Conservation (phyloP, 768 basidiomycete genomes). For the Phanerochaete sordida region DNA sequence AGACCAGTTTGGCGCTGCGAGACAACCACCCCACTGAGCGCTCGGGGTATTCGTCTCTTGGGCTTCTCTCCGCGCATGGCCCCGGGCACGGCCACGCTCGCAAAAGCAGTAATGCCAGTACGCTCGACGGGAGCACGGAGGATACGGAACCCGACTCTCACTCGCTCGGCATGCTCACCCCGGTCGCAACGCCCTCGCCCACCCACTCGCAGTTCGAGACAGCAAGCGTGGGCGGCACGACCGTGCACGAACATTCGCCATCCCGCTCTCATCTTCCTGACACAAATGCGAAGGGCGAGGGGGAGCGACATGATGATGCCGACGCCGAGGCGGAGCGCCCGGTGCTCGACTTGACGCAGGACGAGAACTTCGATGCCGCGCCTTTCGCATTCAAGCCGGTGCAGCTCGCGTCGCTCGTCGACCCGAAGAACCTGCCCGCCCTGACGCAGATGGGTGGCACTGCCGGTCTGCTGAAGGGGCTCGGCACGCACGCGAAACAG, state of each 20-base stretch:
- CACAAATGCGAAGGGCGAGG: conserved; percentile 13
- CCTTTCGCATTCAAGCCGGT: conserved; percentile 76
- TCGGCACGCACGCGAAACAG: conserved; percentile 60
- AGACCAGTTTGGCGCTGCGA: conserved; percentile 52
- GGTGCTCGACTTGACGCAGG: conserved; percentile 31
- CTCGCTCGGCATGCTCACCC: conserved; percentile 11
- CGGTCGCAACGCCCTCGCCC: conserved; percentile 33
- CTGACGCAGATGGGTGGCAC: conserved; percentile 73
- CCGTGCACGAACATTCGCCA: conserved; percentile 16
- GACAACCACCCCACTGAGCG: conserved; percentile 64
- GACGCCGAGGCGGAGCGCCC: conserved; percentile 24
- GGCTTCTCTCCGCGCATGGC: conserved; percentile 42
- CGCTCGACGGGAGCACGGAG: conserved; percentile 44
- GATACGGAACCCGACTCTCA: conserved; percentile 32
- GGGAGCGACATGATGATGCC: conserved; percentile 13
- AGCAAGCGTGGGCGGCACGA: conserved; percentile 22
- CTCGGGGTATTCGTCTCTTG: conserved; percentile 48
- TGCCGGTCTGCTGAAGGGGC: conserved; percentile 58
- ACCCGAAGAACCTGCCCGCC: conserved; percentile 76
- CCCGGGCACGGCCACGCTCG: conserved; percentile 40
- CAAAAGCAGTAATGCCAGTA: conserved; percentile 56
- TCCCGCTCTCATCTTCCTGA: conserved; percentile 9
- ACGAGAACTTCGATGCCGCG: conserved; percentile 51
- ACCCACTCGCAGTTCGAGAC: conserved; percentile 36
- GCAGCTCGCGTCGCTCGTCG: conserved; percentile 79